phyloP scores from a whole-genome alignment of 2,329 filamentous ascomycete genomes.

The Teratosphaeria destructans region DNA sequence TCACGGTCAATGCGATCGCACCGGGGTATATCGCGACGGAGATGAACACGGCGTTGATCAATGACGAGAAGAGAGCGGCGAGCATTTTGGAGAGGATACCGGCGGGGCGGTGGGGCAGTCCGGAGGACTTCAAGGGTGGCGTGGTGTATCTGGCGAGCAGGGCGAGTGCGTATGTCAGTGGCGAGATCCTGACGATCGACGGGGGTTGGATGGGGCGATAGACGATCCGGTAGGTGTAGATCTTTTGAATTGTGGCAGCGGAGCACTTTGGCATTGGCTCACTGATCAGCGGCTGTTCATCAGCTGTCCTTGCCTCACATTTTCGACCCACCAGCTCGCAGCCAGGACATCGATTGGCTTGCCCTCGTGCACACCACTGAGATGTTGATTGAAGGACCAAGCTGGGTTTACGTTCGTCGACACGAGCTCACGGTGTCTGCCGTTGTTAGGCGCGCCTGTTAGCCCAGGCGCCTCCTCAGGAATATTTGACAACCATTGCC shows the following conservation, averaged over 20 bases:
- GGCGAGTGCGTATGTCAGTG: slow-evolving; percentile 72
- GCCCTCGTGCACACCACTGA: too few species aligned
- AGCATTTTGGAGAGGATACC: slow-evolving; percentile 75
- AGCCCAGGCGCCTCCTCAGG: too few species aligned
- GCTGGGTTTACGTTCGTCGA: too few species aligned
- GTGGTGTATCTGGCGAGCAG: slow-evolving; percentile 66
- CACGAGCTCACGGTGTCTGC: too few species aligned
- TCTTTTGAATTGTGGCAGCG: not conserved
- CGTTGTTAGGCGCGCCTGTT: too few species aligned
- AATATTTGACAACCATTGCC: too few species aligned
- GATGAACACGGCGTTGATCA: slow-evolving; percentile 78
- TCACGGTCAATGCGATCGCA: slow-evolving; percentile 80
- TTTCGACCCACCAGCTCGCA: too few species aligned
- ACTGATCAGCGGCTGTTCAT: too few species aligned
- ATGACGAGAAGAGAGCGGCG: slow-evolving; percentile 56
- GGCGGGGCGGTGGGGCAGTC: slow-evolving; percentile 68
- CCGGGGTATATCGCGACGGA: slow-evolving; percentile 86
- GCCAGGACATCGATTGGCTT: too few species aligned
- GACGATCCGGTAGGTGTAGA: not conserved
- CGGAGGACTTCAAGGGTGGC: slow-evolving; percentile 81
- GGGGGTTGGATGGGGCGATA: slow-evolving; percentile 85
- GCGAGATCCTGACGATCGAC: slow-evolving; percentile 74
- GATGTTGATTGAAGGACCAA: too few species aligned
- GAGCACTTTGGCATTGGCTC: not conserved
- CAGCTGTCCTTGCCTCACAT: too few species aligned